Percentiles rank a stretch among this genome's conserved stretches.
Conservation (phyloP, 1,284 basidiomycete genomes). For the Leccinum huronense region DNA sequence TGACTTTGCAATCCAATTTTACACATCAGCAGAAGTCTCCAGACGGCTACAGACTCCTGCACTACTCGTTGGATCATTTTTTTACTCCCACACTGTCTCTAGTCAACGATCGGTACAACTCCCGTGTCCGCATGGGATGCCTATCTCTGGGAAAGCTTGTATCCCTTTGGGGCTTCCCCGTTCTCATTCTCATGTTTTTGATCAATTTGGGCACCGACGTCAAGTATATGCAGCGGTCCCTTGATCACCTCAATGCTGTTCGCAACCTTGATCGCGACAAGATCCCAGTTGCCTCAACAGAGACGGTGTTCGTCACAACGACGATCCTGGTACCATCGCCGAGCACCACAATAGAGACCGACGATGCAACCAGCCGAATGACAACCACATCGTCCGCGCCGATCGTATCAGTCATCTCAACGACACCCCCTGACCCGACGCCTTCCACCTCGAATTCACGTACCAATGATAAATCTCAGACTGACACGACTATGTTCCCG, state of each 20-base stretch:
- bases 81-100: slow-evolving; percentile 55
- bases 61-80: slow-evolving; percentile 54
- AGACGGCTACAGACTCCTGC: slow-evolving; percentile 43
- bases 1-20: slow-evolving; percentile 28
- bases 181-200: slow-evolving; percentile 39
- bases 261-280: slow-evolving; percentile 26
- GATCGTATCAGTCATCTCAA: slow-evolving; percentile 8
- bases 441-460: slow-evolving; percentile 9
- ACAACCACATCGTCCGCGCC: slow-evolving; percentile 7
- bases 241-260: slow-evolving; percentile 34
- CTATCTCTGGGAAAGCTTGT: slow-evolving; percentile 34
- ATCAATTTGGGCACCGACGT: slow-evolving; percentile 39
- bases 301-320: slow-evolving; percentile 34
- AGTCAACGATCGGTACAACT: slow-evolving; percentile 28
- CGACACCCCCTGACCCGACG: slow-evolving; percentile 5
- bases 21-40: slow-evolving; percentile 27
- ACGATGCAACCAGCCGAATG: slow-evolving; percentile 9
- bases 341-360: slow-evolving; percentile 4
- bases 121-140: slow-evolving; percentile 20
- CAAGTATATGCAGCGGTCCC: slow-evolving; percentile 36
- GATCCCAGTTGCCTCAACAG: slow-evolving; percentile 10
- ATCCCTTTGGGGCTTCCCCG: slow-evolving; percentile 29
- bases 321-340: slow-evolving; percentile 32
- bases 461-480: slow-evolving; percentile 13
- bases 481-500: slow-evolving; percentile 12